These are phyloP conservation scores for Adansonia digitata DNA, from an alignment of 345 rosid genomes.

Conservation along the genomic window DNA sequence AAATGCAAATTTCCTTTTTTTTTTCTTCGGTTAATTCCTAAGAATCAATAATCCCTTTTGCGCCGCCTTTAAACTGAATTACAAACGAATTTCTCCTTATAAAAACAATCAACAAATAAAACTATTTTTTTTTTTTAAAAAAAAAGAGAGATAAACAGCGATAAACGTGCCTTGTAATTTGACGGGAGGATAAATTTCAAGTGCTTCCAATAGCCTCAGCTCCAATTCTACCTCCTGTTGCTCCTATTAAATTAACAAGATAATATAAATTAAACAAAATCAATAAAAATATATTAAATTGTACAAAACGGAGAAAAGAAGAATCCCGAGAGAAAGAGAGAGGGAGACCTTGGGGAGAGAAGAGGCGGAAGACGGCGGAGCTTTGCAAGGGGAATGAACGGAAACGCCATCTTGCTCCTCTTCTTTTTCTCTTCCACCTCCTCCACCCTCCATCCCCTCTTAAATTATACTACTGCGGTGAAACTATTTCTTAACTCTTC, in stretches of 20 bases:
- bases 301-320: not conserved
- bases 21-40: not conserved
- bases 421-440: conserved; percentile 40
- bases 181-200: conserved; percentile 83
- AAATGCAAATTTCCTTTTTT: not conserved
- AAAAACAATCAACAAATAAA: not conserved
- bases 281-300: not conserved
- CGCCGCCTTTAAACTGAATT: not conserved
- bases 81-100: not conserved
- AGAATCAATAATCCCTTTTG: not conserved
- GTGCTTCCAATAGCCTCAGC: conserved; percentile 83
- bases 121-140: too few species aligned
- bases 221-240: conserved; percentile 95
- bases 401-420: conserved; percentile 92
- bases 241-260: conserved; percentile 42
- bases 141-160: not conserved
- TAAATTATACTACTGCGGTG: not conserved
- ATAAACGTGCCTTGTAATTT: conserved; percentile 61
- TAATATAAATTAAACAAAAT: not conserved
- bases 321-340: conserved; percentile 1
- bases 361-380: conserved; percentile 91
- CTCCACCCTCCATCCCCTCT: conserved; percentile 29
- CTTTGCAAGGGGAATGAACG: conserved; percentile 92
- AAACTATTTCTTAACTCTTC: not conserved
- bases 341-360: conserved; percentile 76